A percentile compares a stretch with the other conserved stretches of the same genome.
Conservation (phyloP, 441 rosid genomes). For the Erodium trifolium region DNA sequence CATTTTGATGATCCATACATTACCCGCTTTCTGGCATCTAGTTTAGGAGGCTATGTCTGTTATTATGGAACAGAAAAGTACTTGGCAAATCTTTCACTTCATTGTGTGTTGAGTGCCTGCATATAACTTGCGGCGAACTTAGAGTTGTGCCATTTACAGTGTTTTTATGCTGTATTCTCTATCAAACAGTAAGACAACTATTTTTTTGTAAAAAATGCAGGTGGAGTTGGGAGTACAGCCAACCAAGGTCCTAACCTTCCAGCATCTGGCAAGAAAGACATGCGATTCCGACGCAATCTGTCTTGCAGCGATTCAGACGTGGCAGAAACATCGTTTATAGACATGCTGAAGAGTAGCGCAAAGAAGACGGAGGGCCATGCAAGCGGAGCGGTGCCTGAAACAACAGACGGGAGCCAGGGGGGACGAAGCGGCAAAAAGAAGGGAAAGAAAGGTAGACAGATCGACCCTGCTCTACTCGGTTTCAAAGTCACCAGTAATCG, state of each 20-base stretch:
- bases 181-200: not conserved
- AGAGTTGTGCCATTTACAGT: too few species aligned
- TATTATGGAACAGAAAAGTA: too few species aligned
- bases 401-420: slow-evolving; percentile 27
- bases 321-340: slow-evolving; percentile 50
- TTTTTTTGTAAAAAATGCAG: slow-evolving; percentile 23
- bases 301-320: slow-evolving; percentile 32
- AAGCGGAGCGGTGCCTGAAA: slow-evolving; percentile 12
- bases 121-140: not conserved
- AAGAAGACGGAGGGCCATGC: slow-evolving; percentile 21
- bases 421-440: slow-evolving; percentile 34
- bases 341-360: slow-evolving; percentile 47
- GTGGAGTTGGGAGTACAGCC: slow-evolving; percentile 19
- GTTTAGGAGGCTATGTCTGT: too few species aligned
- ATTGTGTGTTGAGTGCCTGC: not conserved
- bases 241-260: slow-evolving; percentile 20
- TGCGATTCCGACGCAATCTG: slow-evolving; percentile 28
- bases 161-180: not conserved
- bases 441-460: slow-evolving; percentile 42
- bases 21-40: too few species aligned
- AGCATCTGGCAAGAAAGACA: slow-evolving; percentile 28
- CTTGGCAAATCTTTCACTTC: too few species aligned
- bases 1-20: too few species aligned
- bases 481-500: slow-evolving; percentile 46
- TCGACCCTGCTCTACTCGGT: slow-evolving; percentile 42